Conservation (phyloP, 1,284 basidiomycete species). For the Macrocybe sp. region DNA sequence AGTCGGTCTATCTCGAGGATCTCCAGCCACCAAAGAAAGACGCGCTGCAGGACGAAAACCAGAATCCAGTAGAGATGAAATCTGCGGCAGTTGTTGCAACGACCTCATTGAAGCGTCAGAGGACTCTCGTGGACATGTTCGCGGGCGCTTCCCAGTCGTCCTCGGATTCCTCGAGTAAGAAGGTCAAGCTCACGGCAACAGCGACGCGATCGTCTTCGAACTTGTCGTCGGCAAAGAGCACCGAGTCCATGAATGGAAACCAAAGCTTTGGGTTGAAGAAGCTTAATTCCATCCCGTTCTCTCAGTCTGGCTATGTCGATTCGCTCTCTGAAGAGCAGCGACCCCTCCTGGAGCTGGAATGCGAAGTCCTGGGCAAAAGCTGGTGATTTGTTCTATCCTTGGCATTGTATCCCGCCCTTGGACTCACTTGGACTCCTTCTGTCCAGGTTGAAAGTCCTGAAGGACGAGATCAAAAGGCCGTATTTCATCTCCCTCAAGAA, state of each 20-base stretch:
- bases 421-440: conserved; percentile 1
- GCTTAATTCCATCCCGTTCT: conserved; percentile 70
- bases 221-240: conserved; percentile 4
- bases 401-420: not conserved
- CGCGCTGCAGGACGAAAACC: conserved; percentile 7
- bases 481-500: conserved; percentile 72
- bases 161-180: conserved; percentile 33
- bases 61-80: not conserved
- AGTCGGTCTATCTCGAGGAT: conserved; percentile 55
- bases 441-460: conserved; percentile 64
- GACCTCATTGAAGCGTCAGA: conserved; percentile 51
- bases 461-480: conserved; percentile 67
- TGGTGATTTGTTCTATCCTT: conserved; percentile 43
- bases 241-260: conserved; percentile 3
- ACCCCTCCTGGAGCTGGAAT: conserved; percentile 59
- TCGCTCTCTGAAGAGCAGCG: conserved; percentile 55
- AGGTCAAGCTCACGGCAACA: conserved; percentile 29
- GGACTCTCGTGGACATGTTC: conserved; percentile 63
- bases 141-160: conserved; percentile 31
- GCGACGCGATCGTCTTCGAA: not conserved
- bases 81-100: conserved; percentile 16
- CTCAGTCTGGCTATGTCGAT: conserved; percentile 47
- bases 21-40: conserved; percentile 28
- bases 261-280: conserved; percentile 28
- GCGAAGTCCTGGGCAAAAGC: conserved; percentile 66